Evolutionary conservation across 2,329 filamentous ascomycete species (phyloP), one percentile per base, ranked within the genome.

Genomic region (Kalaharituber pfeilii): DNA sequence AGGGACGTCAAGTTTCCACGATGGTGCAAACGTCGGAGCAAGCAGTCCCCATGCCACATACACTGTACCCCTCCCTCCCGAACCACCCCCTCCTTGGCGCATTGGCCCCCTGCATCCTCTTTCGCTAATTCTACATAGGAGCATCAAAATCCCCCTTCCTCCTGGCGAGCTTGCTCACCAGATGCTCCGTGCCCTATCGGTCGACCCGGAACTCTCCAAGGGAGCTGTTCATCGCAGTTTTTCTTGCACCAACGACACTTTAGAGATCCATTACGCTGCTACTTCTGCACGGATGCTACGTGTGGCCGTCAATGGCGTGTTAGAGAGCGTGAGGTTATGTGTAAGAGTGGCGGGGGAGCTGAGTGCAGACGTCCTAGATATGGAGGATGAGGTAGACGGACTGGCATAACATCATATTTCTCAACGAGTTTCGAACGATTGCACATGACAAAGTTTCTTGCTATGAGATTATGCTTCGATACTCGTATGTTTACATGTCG

Each of bases 281-380:
- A 86, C 86, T 0, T 96, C 91, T 20, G 94, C 95, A 67, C 82
- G 91, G 62, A 96, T 96, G 89, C 75, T 98, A 55, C 81, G 91
- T 45, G 91, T 98, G 2, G 85, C 89, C 2, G 88, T 95, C 54
- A 96, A 96, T 70, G 86, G 87, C 8, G 95, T 95, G 69, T 87
- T 96, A 75, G 89, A 96, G 64, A 93, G 83, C 62, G 68, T 95
- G 54, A 79, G 80, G 52, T 79, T 95, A 4, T 82, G 95, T 1
- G 68, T 95, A 42, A 84, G 87, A 53, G 84, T 94, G 15, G 94
- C 95, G 84, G 80, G 85, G 68, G 83, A 93, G 67, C 69, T 96
- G 63, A 89, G 96, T 68, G 78, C 81, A 25, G 88, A 95, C 70
- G 82, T 91, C 1, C 67, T 94, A 36, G 77, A 33, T 33, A n/a